Conservation (phyloP, 176 grass and related monocot genomes). For the Aegilops longissima region DNA sequence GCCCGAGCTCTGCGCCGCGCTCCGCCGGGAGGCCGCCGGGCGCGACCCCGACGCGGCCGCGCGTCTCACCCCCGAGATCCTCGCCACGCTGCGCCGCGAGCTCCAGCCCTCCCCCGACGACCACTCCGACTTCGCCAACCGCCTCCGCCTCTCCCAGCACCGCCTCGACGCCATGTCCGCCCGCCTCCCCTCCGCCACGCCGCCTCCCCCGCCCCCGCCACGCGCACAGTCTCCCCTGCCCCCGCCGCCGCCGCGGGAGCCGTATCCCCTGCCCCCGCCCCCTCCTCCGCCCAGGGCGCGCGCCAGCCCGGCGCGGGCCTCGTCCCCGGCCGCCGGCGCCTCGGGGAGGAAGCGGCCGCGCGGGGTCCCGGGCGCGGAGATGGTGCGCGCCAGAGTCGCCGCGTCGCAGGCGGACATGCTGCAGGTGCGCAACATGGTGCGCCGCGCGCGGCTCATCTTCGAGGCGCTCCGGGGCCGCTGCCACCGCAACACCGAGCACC, state of each 20-base stretch:
- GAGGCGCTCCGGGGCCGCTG: conserved; percentile 55
- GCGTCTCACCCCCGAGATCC: not conserved
- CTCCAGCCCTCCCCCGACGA: conserved; percentile 33
- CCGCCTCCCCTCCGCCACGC: not conserved
- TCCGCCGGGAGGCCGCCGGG: not conserved
- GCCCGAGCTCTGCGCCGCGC: not conserved
- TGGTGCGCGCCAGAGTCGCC: conserved; percentile 54
- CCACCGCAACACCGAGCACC: not conserved
- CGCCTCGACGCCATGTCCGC: conserved; percentile 5
- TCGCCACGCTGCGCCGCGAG: not conserved
- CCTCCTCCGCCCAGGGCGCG: no score
- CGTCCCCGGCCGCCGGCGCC: not conserved
- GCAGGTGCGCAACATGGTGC: conserved; percentile 38
- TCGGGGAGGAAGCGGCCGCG: conserved; percentile 47
- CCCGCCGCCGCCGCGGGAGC: not conserved
- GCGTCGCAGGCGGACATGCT: not conserved
- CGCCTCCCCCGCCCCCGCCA: not conserved
- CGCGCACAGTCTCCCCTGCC: no score
- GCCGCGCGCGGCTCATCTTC: conserved; percentile 68
- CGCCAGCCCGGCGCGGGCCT: not conserved
- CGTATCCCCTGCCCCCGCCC: no score
- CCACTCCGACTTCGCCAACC: not conserved
- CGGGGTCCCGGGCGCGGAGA: not conserved
- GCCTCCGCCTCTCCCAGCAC: conserved; percentile 30
- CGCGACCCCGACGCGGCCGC: not conserved